Evolutionary conservation across 768 basidiomycete species (phyloP), one percentile per base, ranked within the genome.

Genomic region (Lyophyllum atratum): DNA sequence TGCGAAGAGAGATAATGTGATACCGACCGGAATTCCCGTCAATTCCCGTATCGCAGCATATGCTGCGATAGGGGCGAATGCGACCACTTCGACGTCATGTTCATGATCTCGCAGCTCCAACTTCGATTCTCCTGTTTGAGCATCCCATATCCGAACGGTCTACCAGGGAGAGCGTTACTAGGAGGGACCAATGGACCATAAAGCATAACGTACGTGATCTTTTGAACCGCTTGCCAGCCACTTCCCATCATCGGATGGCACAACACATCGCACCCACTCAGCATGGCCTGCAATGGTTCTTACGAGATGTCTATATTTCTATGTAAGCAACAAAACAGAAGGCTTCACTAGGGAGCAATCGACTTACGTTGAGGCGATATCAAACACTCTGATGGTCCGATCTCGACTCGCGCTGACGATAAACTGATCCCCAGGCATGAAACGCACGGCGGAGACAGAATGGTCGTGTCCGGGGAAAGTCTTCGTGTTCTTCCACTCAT

Each of bases 391-490:
- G 53, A 96, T 91, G 6, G 92, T 90, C 73, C 85, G 82, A 71
- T 96, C 94, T 69, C 94, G 79, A 71, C 93, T 94, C 1, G 93
- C 90, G 50, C 90, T 93, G 60, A 95, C 86, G 58, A 96, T 81
- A 62, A 80, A 82, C 68, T 89, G 89, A 68, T 93, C 94, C 49
- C 87, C 86, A 0, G 93, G 92, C 66, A 94, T 79, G 68, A 95
- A 96, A 19, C 87, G 83, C 1, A 89, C 93, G 25, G 86, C 85
- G 11, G 94, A 95, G 47, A 96, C 90, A 12, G 90, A 86, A 71
- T 96, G 94, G 70, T 96, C 94, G 66, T 96, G 94, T 8, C 93
- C 94, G 54, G 88, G 85, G 48, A 95, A 76, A 2, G 93, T 94
- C 72, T 90, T 91, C 56, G 80, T 80, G 69, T 93, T 94, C 76